Conservation (phyloP, 805 yeast species). For the Yamadazyma endophytica region DNA sequence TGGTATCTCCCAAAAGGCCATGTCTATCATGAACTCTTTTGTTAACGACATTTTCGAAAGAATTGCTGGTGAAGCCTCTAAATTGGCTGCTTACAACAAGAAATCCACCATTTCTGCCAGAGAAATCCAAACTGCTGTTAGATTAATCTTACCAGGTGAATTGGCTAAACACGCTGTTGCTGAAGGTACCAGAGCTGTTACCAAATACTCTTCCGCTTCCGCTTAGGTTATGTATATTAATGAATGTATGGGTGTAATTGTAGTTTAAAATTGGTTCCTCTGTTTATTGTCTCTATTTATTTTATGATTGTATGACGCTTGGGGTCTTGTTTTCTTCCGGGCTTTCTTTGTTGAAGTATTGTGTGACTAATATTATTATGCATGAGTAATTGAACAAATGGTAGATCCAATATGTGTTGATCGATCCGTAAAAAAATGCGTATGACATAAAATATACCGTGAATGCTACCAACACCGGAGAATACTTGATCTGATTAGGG, state of each 20-base stretch:
- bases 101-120: constrained; percentile 97
- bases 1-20: constrained; percentile 98
- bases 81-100: constrained; percentile 98
- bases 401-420: constrained; percentile 83
- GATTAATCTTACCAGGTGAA: constrained; percentile 98
- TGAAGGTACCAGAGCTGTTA: constrained; percentile 98
- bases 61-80: constrained; percentile 96
- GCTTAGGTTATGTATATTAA: constrained; percentile 21
- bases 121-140: constrained; percentile 98
- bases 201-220: constrained; percentile 81
- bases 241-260: no score
- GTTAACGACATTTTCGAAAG: constrained; percentile 98
- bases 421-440: constrained; percentile 67
- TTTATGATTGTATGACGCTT: no score
- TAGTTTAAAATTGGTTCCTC: no score
- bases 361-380: constrained; percentile 42
- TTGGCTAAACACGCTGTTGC: constrained; percentile 97
- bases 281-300: no score
- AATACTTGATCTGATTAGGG: constrained; percentile 16
- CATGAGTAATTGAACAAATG: constrained; percentile 65
- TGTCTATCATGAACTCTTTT: constrained; percentile 98
- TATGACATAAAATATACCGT: constrained; percentile 55
- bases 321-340: not conserved
- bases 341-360: constrained; percentile 2
- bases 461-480: constrained; percentile 22